Base-by-base conservation (phyloP, 1,284 basidiomycete genomes). In the Austroboletus novae-zelandiae region DNA sequence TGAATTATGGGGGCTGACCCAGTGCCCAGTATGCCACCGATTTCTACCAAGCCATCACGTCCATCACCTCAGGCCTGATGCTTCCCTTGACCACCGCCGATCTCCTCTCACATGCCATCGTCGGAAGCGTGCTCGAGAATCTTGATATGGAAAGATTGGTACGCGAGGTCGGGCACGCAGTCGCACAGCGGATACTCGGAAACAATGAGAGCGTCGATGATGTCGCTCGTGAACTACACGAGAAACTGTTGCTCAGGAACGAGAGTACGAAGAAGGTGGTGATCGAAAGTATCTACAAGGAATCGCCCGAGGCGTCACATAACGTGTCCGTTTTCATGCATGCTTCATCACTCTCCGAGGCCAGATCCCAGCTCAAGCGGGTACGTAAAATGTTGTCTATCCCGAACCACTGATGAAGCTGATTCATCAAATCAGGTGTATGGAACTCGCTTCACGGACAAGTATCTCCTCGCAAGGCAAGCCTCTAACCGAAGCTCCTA, bases 61-160 rank as follows among this genome's bases (percentile, higher is more conserved):
- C 83, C 61, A 93, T 97, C 67, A 95, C 94, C 4, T 96, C 93
- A 11, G 94, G 93, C 9, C 79, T 95, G 49, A 95, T 98, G 88
- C 81, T 99, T 7, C 97, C 96, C 1, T 78, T 99, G 40, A 98
- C 95, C 5, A 98, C 94, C 14, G 97, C 96, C 29, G 91, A 94
- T 66, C 81, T 98, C 25, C 83, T 99, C 40, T 86, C 95, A n/a
- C 94, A 97, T 66, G 97, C 96, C 32, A 99, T 99, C 57, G 92
- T 97, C 48, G 96, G 94, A 20, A 93, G 92, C 60, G 96, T 98
- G 29, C 80, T 98, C 23, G 96, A 99, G 74, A 98, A 98, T 62
- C 86, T 99, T 61, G 96, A 99, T 69, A 95, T 99, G 89, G 97
- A 99, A 64, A 84, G 95, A 36, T 80, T 99, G 42, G 93, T 99